Percentiles rank a stretch among this genome's conserved stretches.
Conservation (phyloP, 192 early-diverging fungal genomes). For the Thamnidium elegans region DNA sequence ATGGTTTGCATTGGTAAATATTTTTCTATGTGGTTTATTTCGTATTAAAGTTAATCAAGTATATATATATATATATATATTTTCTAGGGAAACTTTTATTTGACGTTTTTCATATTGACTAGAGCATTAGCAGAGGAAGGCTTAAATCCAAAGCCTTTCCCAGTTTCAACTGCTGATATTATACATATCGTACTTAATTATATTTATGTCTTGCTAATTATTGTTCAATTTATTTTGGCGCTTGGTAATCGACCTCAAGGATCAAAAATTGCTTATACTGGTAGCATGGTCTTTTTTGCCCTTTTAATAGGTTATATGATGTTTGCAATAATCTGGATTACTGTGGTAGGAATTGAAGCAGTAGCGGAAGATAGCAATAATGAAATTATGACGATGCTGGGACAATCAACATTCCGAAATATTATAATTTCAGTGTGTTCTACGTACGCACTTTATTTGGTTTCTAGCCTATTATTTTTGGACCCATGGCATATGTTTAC, state of each 20-base stretch:
- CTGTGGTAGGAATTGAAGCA: constrained; percentile 56
- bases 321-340: constrained; percentile 68
- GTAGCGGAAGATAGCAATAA: constrained; percentile 51
- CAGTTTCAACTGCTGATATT: constrained; percentile 36
- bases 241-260: constrained; percentile 97
- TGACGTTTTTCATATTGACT: constrained; percentile 53
- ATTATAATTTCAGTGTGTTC: constrained; percentile 64
- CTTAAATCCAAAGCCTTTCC: constrained; percentile 30
- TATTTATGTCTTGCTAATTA: constrained; percentile 58
- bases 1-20: constrained; percentile 75
- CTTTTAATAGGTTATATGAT: constrained; percentile 86
- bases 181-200: constrained; percentile 44
- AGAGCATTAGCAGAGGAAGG: constrained; percentile 27
- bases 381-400: constrained; percentile 58
- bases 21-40: too few species aligned
- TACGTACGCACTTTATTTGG: constrained; percentile 67
- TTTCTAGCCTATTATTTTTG: constrained; percentile 61
- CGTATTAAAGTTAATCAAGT: too few species aligned
- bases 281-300: constrained; percentile 79
- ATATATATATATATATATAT: too few species aligned
- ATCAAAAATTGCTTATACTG: constrained; percentile 69
- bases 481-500: constrained; percentile 84
- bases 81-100: constrained; percentile 59
- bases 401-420: constrained; percentile 61
- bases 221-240: constrained; percentile 84